Percentiles rank a stretch among this genome's conserved stretches.
These are phyloP conservation scores for Botryosphaeria dothidea DNA, from an alignment of 2,329 filamentous ascomycete genomes.

Conservation along the genomic window DNA sequence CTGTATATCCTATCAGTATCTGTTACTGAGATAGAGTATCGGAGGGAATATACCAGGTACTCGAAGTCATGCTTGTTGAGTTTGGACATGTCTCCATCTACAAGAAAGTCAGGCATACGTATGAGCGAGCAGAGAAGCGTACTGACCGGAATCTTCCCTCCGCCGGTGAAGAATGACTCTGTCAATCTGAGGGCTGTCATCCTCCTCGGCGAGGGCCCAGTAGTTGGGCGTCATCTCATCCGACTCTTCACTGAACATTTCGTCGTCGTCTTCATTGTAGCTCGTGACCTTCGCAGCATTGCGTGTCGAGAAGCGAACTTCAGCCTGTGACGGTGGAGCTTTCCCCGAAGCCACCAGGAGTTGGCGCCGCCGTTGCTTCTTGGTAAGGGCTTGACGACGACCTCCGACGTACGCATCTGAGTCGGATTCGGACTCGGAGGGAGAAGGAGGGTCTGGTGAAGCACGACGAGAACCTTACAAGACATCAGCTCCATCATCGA, in stretches of 20 bases:
- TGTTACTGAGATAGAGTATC: neutral
- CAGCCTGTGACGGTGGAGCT: conserved; percentile 66
- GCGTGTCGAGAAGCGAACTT: conserved; percentile 89
- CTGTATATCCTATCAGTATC: conserved; percentile 41
- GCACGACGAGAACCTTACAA: conserved; percentile 55
- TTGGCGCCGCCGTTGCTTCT: conserved; percentile 74
- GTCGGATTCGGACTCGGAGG: conserved; percentile 68
- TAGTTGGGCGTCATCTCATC: conserved; percentile 68
- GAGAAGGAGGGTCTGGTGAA: conserved; percentile 51
- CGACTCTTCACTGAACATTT: conserved; percentile 58
- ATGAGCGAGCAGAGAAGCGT: neutral
- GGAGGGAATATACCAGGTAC: conserved; percentile 56
- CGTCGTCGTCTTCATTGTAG: conserved; percentile 67
- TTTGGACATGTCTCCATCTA: conserved; percentile 37
- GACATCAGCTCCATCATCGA: conserved; percentile 49
- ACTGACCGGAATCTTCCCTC: conserved; percentile 60
- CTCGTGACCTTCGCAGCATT: conserved; percentile 74
- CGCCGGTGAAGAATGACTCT: conserved; percentile 84
- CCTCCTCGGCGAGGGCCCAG: conserved; percentile 69
- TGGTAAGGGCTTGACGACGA: conserved; percentile 65
- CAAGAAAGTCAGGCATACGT: conserved; percentile 24
- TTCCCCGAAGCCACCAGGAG: conserved; percentile 62
- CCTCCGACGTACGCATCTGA: conserved; percentile 72
- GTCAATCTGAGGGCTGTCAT: conserved; percentile 84
- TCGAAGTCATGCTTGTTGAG: conserved; percentile 77